phyloP scores from a whole-genome alignment of 2,329 filamentous ascomycete species.

The Didymella sp. region DNA sequence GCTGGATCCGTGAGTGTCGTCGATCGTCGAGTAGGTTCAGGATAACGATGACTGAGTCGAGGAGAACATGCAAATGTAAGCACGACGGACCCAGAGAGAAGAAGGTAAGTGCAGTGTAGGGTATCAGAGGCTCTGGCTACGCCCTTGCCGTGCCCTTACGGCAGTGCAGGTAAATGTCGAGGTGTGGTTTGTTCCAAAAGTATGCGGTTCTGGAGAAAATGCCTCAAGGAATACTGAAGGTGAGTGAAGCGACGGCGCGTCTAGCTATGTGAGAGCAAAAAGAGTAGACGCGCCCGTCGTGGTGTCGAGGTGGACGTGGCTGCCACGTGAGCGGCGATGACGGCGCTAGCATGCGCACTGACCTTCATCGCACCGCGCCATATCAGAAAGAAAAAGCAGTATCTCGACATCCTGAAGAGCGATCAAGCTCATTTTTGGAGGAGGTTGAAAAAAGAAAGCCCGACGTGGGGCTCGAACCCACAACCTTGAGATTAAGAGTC shows the following conservation, averaged over 20 bases:
- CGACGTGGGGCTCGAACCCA: conserved; percentile 60
- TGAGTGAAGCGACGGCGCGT: not conserved
- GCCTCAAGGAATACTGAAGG: not conserved
- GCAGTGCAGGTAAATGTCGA: not conserved
- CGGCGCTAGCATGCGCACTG: not conserved
- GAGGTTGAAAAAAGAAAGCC: conserved; percentile 21
- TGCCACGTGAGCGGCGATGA: not conserved
- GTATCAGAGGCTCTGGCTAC: not conserved
- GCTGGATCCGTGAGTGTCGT: not conserved
- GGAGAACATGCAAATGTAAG: not conserved
- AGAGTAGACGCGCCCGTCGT: not conserved
- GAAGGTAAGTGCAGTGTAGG: not conserved
- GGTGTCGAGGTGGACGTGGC: too few relatives aligned
- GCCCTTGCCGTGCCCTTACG: not conserved
- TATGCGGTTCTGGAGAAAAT: not conserved
- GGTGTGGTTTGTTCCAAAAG: not conserved
- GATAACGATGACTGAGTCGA: not conserved
- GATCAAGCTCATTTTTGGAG: not conserved
- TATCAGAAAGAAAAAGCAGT: not conserved
- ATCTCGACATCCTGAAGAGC: not conserved
- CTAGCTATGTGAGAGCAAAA: not conserved
- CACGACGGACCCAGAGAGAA: not conserved
- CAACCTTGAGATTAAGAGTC: conserved; percentile 39
- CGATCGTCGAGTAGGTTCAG: not conserved
- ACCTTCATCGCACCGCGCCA: not conserved